Conservation (phyloP, 2,329 filamentous ascomycete genomes). For the Colletotrichum gigasporum region DNA sequence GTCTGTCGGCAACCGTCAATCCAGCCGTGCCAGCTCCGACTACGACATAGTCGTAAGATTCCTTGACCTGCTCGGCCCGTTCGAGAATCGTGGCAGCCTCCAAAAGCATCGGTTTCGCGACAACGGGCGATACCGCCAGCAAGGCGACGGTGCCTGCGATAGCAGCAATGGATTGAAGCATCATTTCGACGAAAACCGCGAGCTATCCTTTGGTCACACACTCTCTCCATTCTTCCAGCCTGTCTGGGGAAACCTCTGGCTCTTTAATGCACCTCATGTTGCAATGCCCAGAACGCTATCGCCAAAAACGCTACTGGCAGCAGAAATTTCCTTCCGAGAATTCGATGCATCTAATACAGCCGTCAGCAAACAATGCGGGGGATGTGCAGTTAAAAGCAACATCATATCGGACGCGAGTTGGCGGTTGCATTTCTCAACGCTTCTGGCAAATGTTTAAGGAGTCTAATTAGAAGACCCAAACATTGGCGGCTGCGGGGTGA, state of each 20-base stretch:
- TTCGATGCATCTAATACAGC: not conserved
- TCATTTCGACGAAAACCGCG: not conserved
- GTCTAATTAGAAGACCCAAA: not conserved
- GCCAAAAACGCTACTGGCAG: not conserved
- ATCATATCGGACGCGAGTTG: not conserved
- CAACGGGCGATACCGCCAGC: not conserved
- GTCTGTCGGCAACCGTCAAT: conserved; percentile 47
- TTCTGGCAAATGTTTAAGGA: not conserved
- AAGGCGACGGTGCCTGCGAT: not conserved
- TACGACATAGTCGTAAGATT: conserved; percentile 43
- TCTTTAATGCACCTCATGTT: not conserved
- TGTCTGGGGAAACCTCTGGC: not conserved
- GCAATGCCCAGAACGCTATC: not conserved
- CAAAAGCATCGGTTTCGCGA: not conserved
- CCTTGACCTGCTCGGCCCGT: not conserved
- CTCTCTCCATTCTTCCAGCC: fast-evolving
- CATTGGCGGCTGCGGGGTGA: not conserved
- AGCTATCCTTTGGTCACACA: fast-evolving
- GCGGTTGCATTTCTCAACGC: not conserved
- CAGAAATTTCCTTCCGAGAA: not conserved
- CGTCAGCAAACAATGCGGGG: not conserved
- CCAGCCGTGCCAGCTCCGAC: conserved; percentile 55
- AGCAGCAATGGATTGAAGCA: not conserved
- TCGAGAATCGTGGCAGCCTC: not conserved
- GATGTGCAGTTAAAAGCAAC: not conserved